Conservation (phyloP, 345 rosid species). For the Schrenkiella parvula region DNA sequence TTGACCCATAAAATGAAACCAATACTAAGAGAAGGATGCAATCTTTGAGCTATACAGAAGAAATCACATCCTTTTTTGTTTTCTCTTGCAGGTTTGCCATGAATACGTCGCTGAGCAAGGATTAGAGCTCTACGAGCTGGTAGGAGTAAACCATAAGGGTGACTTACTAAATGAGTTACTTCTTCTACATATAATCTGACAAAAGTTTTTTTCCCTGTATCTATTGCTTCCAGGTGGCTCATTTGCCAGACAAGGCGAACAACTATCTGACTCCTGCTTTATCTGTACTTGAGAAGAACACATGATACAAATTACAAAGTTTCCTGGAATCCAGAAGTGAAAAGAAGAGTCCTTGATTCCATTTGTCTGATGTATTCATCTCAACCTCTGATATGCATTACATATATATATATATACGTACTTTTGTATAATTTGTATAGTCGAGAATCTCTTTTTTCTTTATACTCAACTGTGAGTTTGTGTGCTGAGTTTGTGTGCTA, state of each 20-base stretch:
- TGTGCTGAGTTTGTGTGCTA: not conserved
- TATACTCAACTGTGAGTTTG: constrained; percentile 10
- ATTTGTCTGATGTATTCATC: constrained; percentile 10
- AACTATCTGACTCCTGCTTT: constrained; percentile 92
- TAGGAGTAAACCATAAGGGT: constrained; percentile 26
- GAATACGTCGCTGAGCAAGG: constrained; percentile 90
- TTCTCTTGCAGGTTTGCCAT: constrained; percentile 66
- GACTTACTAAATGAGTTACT: not conserved
- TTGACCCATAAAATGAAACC: not conserved
- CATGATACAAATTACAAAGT: constrained; percentile 31
- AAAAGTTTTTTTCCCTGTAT: constrained; percentile 1
- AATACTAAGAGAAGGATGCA: not conserved
- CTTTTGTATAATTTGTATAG: constrained; percentile 33
- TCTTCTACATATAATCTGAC: constrained; percentile 7
- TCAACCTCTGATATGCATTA: constrained; percentile 4
- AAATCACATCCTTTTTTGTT: not conserved
- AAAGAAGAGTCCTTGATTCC: not conserved
- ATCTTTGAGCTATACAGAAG: not conserved
- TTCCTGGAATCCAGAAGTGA: not conserved
- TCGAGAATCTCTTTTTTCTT: constrained; percentile 2
- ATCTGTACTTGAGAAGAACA: constrained; percentile 84
- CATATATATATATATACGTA: constrained; percentile 12
- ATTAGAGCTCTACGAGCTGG: constrained; percentile 86
- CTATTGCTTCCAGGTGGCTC: constrained; percentile 62
- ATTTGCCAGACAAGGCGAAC: constrained; percentile 94